A percentile compares a stretch with the other conserved stretches of the same genome.
phyloP scores from a whole-genome alignment of 2,329 filamentous ascomycete genomes.

The Cercospora citrullina region DNA sequence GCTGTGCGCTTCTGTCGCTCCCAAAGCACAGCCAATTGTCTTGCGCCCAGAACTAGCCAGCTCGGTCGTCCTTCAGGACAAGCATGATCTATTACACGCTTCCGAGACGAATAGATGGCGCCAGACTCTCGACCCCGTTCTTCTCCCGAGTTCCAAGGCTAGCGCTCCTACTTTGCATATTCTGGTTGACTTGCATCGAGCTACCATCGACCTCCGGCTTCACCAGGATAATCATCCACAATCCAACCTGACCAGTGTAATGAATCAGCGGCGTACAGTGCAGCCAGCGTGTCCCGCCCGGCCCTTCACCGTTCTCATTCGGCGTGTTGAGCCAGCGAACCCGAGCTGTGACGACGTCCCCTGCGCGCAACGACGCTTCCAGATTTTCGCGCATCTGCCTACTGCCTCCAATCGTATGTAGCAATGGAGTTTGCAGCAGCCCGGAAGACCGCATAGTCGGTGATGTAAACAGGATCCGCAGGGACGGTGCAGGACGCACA shows the following conservation, averaged over 20 bases:
- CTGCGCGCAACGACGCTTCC: conserved; percentile 4
- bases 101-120: neutral
- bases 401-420: conserved; percentile 17
- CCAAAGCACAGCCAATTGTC: neutral
- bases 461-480: conserved; percentile 19
- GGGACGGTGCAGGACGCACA: conserved; percentile 16
- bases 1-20: neutral
- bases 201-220: conserved; percentile 17
- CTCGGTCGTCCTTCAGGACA: neutral
- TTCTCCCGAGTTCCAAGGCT: neutral
- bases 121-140: neutral
- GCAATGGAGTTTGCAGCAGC: conserved; percentile 18
- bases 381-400: conserved; percentile 22
- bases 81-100: neutral
- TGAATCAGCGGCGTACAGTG: conserved; percentile 21
- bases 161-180: neutral
- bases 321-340: conserved; percentile 17
- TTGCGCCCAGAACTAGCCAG: neutral
- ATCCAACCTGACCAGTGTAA: conserved; percentile 52
- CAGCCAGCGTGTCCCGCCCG: conserved; percentile 10
- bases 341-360: conserved; percentile 16
- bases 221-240: conserved; percentile 26
- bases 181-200: neutral
- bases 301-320: conserved; percentile 17
- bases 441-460: conserved; percentile 16